Conservation (phyloP, 805 yeast species). For the Maudiozyma saulgeensis region DNA sequence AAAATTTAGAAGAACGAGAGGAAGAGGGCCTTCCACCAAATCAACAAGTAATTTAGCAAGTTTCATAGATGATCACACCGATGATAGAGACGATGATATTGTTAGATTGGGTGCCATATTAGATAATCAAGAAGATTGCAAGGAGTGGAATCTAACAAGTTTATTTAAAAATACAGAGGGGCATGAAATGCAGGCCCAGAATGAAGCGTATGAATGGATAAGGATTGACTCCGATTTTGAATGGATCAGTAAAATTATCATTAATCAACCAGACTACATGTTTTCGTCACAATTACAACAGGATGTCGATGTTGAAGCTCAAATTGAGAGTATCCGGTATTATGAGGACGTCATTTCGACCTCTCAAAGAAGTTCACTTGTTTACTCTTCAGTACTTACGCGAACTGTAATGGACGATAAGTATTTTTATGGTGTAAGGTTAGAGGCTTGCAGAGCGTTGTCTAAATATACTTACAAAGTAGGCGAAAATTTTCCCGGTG, state of each 20-base stretch:
- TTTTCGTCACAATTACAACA: slow-evolving; percentile 86
- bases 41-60: slow-evolving; percentile 6
- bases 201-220: slow-evolving; percentile 95
- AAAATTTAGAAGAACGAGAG: slow-evolving; percentile 73
- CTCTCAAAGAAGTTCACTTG: slow-evolving; percentile 43
- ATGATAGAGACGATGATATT: slow-evolving; percentile 7
- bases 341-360: slow-evolving; percentile 42
- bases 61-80: slow-evolving; percentile 1
- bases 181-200: slow-evolving; percentile 28
- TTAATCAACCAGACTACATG: slow-evolving; percentile 92
- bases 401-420: slow-evolving; percentile 76
- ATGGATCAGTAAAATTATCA: slow-evolving; percentile 78
- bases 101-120: slow-evolving; percentile 63
- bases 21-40: slow-evolving; percentile 34
- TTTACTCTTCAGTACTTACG: slow-evolving; percentile 67
- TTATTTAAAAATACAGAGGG: slow-evolving; percentile 43
- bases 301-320: slow-evolving; percentile 95
- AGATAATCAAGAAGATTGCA: slow-evolving; percentile 47
- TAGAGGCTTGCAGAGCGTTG: slow-evolving; percentile 76
- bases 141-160: slow-evolving; percentile 65
- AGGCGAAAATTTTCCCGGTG: slow-evolving; percentile 31
- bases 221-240: slow-evolving; percentile 96
- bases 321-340: slow-evolving; percentile 67
- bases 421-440: slow-evolving; percentile 81
- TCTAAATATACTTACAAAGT: slow-evolving; percentile 49